Evolutionary conservation across 1,284 basidiomycete genomes (phyloP), one percentile per base, ranked within the genome.

Genomic region (Cutaneotrichosporon daszewskae): DNA sequence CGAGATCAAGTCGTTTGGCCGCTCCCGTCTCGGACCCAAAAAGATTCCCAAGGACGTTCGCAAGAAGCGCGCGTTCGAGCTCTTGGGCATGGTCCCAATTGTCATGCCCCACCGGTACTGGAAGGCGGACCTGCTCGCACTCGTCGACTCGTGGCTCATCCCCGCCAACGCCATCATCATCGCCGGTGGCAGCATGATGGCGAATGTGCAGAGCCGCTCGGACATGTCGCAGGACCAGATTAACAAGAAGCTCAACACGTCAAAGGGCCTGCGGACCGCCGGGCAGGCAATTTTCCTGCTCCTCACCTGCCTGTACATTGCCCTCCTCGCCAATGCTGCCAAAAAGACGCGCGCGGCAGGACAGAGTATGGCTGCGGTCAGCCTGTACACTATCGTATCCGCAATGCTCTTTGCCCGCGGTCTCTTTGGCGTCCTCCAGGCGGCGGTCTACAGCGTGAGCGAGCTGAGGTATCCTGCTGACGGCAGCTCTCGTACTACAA

Each of bases 121-220:
- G 43, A 23, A 38, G 12, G 5, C 36, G n/a, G 38, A 52, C 25
- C 25, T 42, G 6, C 32, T 52, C 28, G 34, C 42, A 20, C 16
- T 52, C 14, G 37, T 52, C 23, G 50, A 52, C 34, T 43, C 46
- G 40, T 52, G 50, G 50, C 50, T 52, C 8, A 49, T 52, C 26
- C 50, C 50, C 10, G 50, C 50, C 28, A 60, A 55, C 47, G 49
- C 53, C 3, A 55, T 61, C 49, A 61, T 61, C 53, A 55, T 61
- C 29, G 40, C 52, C n/a, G 59, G 59, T 13, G 59, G 59, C 11
- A 56, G 55, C 1, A 28, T 54, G 24, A 43, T 52, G 46, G 43
- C 43, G 16, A 28, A 32, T 25, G 11, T n/a, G 3, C 35, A 27
- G 13, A n/a, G n/a, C n/a, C n/a, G n/a, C n/a, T n/a, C n/a, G n/a